These are phyloP conservation scores for Trypanosoma caninum DNA, from an alignment of 208 protist genomes.

Conservation along the genomic window DNA sequence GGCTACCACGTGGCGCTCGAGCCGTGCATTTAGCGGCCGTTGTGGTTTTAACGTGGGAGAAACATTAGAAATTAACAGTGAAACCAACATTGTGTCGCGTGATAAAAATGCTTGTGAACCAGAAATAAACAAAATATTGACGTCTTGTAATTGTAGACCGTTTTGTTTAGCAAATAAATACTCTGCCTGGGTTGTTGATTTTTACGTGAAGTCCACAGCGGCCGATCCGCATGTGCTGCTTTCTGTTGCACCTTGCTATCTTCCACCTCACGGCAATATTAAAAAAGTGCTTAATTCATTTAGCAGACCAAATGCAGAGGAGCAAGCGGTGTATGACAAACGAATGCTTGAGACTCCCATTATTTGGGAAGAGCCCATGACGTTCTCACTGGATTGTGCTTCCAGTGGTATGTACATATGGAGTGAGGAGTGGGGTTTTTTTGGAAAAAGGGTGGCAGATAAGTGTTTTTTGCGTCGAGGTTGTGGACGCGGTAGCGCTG, in stretches of 20 bases:
- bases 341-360: conserved; percentile 71
- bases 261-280: conserved; percentile 21
- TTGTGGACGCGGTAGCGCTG: neutral
- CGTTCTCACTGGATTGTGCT: conserved; percentile 63
- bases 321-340: conserved; percentile 48
- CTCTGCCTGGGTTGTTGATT: conserved; percentile 40
- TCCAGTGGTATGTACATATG: conserved; percentile 51
- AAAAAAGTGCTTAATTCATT: neutral
- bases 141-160: neutral
- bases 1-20: conserved; percentile 59
- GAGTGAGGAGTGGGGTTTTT: conserved; percentile 71
- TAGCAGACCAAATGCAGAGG: conserved; percentile 24
- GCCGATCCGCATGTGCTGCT: conserved; percentile 60
- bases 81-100: neutral
- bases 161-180: conserved; percentile 24
- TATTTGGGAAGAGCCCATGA: conserved; percentile 75
- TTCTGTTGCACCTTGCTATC: conserved; percentile 66
- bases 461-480: conserved; percentile 18
- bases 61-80: neutral
- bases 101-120: neutral
- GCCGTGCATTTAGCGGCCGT: conserved; percentile 72
- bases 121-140: neutral
- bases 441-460: conserved; percentile 32
- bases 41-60: conserved; percentile 23
- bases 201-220: conserved; percentile 31